These are phyloP conservation scores for Hibiscus trionum DNA, from an alignment of 345 rosid genomes.

Conservation along the genomic window DNA sequence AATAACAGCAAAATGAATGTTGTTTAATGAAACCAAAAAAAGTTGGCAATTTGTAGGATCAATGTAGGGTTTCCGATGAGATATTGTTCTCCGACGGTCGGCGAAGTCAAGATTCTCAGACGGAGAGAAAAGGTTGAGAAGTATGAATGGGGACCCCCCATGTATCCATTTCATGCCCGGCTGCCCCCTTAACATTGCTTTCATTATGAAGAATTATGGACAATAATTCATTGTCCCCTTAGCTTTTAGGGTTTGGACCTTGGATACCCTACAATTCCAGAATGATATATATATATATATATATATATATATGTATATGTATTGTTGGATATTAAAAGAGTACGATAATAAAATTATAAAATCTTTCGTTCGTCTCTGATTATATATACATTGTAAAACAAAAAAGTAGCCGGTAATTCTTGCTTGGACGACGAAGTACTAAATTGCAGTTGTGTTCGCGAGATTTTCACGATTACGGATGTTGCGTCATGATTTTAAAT, in stretches of 20 bases:
- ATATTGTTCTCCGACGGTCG: too few species aligned
- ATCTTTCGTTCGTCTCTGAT: too few species aligned
- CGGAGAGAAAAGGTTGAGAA: constrained; percentile 24
- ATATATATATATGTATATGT: too few species aligned
- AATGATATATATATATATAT: neutral
- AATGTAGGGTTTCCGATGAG: neutral
- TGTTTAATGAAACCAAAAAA: constrained; percentile 14
- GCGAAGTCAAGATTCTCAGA: constrained; percentile 57
- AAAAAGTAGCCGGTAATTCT: neutral
- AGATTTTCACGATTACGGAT: too few species aligned
- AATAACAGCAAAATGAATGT: constrained; percentile 23
- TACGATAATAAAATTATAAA: too few species aligned
- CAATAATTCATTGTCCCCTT: constrained; percentile 18
- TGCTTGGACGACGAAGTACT: neutral
- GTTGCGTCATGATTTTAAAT: too few species aligned
- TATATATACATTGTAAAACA: neutral
- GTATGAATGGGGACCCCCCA: constrained; percentile 5
- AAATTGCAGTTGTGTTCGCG: too few species aligned
- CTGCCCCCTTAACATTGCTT: constrained; percentile 17
- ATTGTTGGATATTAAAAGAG: too few species aligned
- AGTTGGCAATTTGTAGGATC: neutral
- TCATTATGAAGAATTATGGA: constrained; percentile 30
- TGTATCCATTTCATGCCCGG: constrained; percentile 9
- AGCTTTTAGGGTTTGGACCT: constrained; percentile 28
- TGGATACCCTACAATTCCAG: constrained; percentile 31